Percentiles rank a stretch among this genome's conserved stretches.
phyloP scores from a whole-genome alignment of 805 yeast species.

The Metschnikowia henanensis region DNA sequence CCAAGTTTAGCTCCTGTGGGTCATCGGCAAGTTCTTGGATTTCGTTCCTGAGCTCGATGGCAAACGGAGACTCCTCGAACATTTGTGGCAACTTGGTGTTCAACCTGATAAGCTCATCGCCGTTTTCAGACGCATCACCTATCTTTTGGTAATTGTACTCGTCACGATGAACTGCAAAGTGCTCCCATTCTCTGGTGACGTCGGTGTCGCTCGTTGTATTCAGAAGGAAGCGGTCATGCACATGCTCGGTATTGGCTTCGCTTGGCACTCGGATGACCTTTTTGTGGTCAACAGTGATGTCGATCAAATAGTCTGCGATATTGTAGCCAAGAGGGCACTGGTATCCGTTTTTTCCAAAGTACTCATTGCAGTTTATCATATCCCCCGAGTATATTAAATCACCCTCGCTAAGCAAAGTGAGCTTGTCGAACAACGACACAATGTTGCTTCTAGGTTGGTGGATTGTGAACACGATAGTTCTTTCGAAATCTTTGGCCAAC shows the following conservation, averaged over 20 bases:
- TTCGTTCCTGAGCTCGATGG: conserved; percentile 40
- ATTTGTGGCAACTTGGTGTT: conserved; percentile 32
- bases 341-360: conserved; percentile 73
- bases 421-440: conserved; percentile 84
- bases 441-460: conserved; percentile 98
- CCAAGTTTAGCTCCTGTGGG: conserved; percentile 28
- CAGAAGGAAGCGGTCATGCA: conserved; percentile 31
- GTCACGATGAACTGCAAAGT: conserved; percentile 77
- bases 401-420: conserved; percentile 81
- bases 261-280: conserved; percentile 26
- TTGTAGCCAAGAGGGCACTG: conserved; percentile 88
- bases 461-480: conserved; percentile 90
- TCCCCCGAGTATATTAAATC: conserved; percentile 85
- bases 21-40: conserved; percentile 29
- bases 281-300: conserved; percentile 72
- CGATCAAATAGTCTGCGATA: conserved; percentile 91
- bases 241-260: conserved; percentile 19
- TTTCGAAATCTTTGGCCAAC: conserved; percentile 73
- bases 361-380: conserved; percentile 71
- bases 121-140: conserved; percentile 18
- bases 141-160: conserved; percentile 46
- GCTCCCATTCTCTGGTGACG: conserved; percentile 82
- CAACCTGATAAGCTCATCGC: conserved; percentile 21
- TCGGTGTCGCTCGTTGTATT: conserved; percentile 41
- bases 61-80: conserved; percentile 40